Percentiles rank a stretch among this genome's conserved stretches.
These are phyloP conservation scores for Puccinia sorghi DNA, from an alignment of 1,284 basidiomycete genomes.

Conservation along the genomic window DNA sequence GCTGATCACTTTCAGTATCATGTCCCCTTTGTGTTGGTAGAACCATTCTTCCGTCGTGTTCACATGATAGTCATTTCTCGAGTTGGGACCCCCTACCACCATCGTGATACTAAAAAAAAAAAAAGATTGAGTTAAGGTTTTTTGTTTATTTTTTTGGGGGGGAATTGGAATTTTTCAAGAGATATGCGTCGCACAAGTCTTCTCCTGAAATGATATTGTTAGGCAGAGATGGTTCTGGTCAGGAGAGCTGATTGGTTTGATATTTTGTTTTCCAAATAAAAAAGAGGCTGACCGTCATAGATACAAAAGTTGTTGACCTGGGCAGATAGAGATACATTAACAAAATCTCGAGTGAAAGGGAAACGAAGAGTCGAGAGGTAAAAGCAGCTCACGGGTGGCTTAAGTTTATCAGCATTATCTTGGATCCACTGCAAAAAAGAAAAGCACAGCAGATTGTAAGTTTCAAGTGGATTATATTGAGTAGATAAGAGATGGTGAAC, in stretches of 20 bases:
- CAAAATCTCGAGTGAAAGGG: neutral
- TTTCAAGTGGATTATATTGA: too few species aligned
- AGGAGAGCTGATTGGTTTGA: too few species aligned
- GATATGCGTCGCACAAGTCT: conserved; percentile 18
- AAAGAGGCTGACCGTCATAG: conserved; percentile 69
- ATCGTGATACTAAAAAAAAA: conserved; percentile 66
- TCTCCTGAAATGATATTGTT: neutral
- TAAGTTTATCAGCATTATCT: conserved; percentile 73
- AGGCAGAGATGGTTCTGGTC: neutral
- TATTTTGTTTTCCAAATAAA: too few species aligned
- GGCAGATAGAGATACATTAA: conserved; percentile 62
- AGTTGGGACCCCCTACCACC: conserved; percentile 89
- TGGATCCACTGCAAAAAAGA: conserved; percentile 67
- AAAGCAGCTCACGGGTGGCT: conserved; percentile 72
- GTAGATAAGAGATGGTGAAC: neutral
- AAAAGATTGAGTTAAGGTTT: too few species aligned
- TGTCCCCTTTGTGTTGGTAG: conserved; percentile 83
- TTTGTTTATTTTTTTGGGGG: too few species aligned
- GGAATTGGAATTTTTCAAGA: neutral
- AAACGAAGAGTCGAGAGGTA: neutral
- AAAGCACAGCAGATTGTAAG: too few species aligned
- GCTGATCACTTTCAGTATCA: conserved; percentile 84
- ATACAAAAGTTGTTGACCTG: conserved; percentile 66
- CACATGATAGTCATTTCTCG: conserved; percentile 85
- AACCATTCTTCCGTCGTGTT: conserved; percentile 99